phyloP scores from a whole-genome alignment of 768 basidiomycete genomes.

The Tulasnella sp. region DNA sequence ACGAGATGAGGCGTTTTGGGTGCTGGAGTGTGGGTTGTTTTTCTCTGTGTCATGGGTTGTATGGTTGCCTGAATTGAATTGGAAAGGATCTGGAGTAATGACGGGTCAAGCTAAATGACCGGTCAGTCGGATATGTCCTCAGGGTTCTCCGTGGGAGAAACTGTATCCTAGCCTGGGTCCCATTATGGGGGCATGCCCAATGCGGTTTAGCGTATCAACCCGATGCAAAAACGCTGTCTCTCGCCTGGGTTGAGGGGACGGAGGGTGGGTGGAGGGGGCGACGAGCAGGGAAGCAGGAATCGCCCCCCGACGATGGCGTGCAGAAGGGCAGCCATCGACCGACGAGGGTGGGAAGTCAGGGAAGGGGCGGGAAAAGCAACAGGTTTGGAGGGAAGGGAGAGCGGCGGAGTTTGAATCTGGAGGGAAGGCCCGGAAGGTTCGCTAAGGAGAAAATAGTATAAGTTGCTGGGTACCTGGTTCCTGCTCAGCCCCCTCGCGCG shows the following conservation, averaged over 20 bases:
- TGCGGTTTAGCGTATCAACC: background rate
- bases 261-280: background rate
- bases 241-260: background rate
- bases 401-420: background rate
- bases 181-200: background rate
- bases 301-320: background rate
- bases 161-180: constrained; percentile 5
- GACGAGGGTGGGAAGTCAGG: background rate
- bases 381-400: background rate
- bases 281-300: background rate
- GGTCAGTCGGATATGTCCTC: constrained; percentile 9
- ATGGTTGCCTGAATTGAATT: background rate
- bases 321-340: background rate
- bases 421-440: constrained; percentile 9
- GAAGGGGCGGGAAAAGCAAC: background rate
- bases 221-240: background rate
- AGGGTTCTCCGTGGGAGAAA: background rate
- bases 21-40: background rate
- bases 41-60: background rate
- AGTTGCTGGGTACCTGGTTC: constrained; percentile 14
- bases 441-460: constrained; percentile 11
- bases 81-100: constrained; percentile 3
- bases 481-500: constrained; percentile 12
- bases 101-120: constrained; percentile 11
- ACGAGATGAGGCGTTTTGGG: background rate